These are phyloP conservation scores for Selenicereus undatus DNA, from an alignment of 148 eudicot species.

Conservation along the genomic window DNA sequence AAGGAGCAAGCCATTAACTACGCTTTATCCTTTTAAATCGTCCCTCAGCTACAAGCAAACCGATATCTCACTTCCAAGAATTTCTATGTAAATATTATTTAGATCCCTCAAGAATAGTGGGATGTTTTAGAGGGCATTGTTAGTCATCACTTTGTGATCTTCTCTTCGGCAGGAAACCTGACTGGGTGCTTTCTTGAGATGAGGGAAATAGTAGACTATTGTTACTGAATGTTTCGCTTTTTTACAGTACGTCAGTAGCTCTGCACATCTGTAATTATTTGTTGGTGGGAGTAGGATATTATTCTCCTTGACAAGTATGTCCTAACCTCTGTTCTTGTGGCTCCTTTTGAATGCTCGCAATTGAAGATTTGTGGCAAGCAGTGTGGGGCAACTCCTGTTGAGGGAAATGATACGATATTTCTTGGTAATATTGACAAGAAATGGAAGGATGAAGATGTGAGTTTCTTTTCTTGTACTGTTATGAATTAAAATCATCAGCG, in stretches of 20 bases:
- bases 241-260: background rate
- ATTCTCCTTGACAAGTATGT: background rate
- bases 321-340: background rate
- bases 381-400: conserved; percentile 41
- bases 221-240: background rate
- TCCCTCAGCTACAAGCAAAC: background rate
- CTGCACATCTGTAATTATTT: background rate
- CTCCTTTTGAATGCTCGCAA: conserved; percentile 11
- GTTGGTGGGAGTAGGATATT: background rate
- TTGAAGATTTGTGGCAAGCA: conserved; percentile 59
- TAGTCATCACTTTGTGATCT: background rate
- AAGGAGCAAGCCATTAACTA: background rate
- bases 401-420: conserved; percentile 65
- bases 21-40: background rate
- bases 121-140: background rate
- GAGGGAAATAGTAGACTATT: no score
- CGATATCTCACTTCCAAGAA: background rate
- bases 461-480: conserved; percentile 15
- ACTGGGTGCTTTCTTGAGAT: no score
- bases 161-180: background rate
- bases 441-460: conserved; percentile 64
- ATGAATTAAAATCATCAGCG: background rate
- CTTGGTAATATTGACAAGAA: conserved; percentile 63
- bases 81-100: background rate
- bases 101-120: background rate